Percentiles rank a stretch among this genome's conserved stretches.
These are phyloP conservation scores for Boletus rubroflammeus DNA, from an alignment of 768 basidiomycete species.

Conservation along the genomic window DNA sequence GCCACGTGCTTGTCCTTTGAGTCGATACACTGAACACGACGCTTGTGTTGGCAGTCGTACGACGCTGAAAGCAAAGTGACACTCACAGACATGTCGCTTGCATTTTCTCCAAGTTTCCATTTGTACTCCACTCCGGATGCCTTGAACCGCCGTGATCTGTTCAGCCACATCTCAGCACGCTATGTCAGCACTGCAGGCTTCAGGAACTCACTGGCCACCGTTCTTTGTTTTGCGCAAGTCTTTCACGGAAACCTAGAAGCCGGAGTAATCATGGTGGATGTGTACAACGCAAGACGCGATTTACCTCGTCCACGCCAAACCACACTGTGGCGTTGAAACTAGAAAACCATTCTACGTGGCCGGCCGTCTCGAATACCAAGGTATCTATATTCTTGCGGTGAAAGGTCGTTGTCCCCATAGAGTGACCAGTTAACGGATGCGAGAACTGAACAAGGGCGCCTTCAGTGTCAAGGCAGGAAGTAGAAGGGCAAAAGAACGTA, in stretches of 20 bases:
- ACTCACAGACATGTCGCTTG: slow-evolving; percentile 45
- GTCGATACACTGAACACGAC: slow-evolving; percentile 46
- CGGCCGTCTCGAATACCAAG: slow-evolving; percentile 47
- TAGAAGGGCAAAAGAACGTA: slow-evolving; percentile 2
- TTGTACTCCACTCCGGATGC: slow-evolving; percentile 49
- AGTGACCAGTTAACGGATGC: slow-evolving; percentile 43
- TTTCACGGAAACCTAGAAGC: slow-evolving; percentile 36
- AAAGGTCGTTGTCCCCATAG: slow-evolving; percentile 43
- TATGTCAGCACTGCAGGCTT: not conserved
- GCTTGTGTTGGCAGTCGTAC: not conserved
- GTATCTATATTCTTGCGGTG: slow-evolving; percentile 46
- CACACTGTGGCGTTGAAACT: slow-evolving; percentile 41
- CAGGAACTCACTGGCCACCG: slow-evolving; percentile 42
- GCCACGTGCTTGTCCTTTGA: slow-evolving; percentile 47
- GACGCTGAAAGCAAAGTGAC: not conserved
- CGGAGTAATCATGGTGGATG: not conserved
- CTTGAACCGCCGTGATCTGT: slow-evolving; percentile 54
- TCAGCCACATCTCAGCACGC: slow-evolving; percentile 1
- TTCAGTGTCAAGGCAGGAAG: not conserved
- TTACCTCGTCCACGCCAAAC: slow-evolving; percentile 49
- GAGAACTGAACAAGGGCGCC: slow-evolving; percentile 32
- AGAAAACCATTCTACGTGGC: slow-evolving; percentile 51
- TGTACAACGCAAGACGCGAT: not conserved
- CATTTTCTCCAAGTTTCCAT: slow-evolving; percentile 49
- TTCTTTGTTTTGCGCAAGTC: slow-evolving; percentile 52